Conservation (phyloP, 345 rosid species). For the Microthlaspi erraticum region DNA sequence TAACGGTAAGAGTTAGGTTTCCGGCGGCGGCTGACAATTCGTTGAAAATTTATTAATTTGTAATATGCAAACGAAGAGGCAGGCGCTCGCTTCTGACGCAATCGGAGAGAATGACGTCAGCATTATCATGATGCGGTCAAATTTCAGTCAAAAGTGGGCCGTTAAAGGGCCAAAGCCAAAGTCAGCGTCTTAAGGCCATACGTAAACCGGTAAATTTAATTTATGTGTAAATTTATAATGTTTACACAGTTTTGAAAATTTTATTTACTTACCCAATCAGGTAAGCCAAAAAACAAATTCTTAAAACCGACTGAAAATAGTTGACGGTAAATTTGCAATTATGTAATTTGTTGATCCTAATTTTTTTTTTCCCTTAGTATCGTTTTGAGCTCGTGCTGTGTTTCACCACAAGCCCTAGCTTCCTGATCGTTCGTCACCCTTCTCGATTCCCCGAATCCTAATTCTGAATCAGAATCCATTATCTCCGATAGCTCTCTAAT, state of each 20-base stretch:
- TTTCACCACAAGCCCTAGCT: conserved; percentile 32
- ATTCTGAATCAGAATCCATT: conserved; percentile 22
- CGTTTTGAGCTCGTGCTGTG: conserved; percentile 15
- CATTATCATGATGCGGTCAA: not conserved
- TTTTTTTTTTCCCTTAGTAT: not conserved
- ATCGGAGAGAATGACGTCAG: conserved; percentile 24
- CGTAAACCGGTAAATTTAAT: not conserved
- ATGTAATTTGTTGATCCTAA: not conserved
- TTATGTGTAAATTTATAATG: too few relatives aligned
- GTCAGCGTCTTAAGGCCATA: conserved; percentile 1
- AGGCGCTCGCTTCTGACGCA: conserved; percentile 29
- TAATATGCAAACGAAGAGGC: conserved; percentile 1
- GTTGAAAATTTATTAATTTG: not conserved
- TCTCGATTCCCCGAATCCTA: conserved; percentile 33
- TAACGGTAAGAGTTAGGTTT: conserved; percentile 26
- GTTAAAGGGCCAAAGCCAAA: not conserved
- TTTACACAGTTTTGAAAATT: too few relatives aligned
- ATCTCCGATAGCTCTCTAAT: not conserved
- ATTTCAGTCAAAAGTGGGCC: conserved; percentile 20
- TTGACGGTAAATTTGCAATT: not conserved
- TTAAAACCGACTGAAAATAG: not conserved
- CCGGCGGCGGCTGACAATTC: conserved; percentile 24
- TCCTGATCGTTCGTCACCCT: conserved; percentile 30
- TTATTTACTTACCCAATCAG: too few relatives aligned
- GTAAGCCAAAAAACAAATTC: not conserved